phyloP scores from a whole-genome alignment of 805 yeast species.

The Candida nanaspora region DNA sequence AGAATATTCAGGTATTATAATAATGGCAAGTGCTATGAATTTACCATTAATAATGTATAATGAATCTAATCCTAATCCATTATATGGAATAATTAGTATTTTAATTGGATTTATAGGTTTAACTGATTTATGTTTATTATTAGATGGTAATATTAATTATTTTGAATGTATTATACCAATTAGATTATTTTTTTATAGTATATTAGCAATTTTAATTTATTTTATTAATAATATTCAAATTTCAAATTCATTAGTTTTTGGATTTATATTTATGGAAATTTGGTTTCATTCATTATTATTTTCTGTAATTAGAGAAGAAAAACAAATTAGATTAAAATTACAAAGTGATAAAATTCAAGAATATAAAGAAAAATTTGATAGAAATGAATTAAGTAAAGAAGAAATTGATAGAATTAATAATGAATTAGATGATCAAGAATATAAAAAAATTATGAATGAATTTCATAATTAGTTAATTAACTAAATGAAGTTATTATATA shows the following conservation, averaged over 20 bases:
- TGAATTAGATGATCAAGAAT: conserved; percentile 21
- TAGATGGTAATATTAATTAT: conserved; percentile 35
- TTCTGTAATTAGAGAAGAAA: conserved; percentile 60
- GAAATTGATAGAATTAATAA: conserved; percentile 14
- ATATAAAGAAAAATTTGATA: conserved; percentile 18
- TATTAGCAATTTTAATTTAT: conserved; percentile 42
- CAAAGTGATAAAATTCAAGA: conserved; percentile 9
- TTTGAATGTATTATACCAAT: conserved; percentile 57
- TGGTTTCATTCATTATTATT: conserved; percentile 64
- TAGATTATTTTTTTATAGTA: conserved; percentile 44
- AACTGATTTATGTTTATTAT: conserved; percentile 52
- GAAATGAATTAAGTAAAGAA: conserved; percentile 17
- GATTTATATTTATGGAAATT: conserved; percentile 54
- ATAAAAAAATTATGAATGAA: conserved; percentile 24
- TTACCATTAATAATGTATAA: conserved; percentile 25
- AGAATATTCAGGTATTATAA: conserved; percentile 22
- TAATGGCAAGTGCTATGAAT: conserved; percentile 24
- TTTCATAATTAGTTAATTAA: conserved; percentile 5
- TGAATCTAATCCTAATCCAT: conserved; percentile 23
- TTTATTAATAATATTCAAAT: conserved; percentile 35
- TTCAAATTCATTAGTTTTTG: conserved; percentile 58
- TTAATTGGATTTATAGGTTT: conserved; percentile 45
- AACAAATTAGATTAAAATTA: conserved; percentile 38
- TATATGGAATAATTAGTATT: conserved; percentile 41
- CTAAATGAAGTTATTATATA: not conserved